Percentiles rank a stretch among this genome's conserved stretches.
Conservation (phyloP, 306 rosid genomes). For the Trifolium repens region DNA sequence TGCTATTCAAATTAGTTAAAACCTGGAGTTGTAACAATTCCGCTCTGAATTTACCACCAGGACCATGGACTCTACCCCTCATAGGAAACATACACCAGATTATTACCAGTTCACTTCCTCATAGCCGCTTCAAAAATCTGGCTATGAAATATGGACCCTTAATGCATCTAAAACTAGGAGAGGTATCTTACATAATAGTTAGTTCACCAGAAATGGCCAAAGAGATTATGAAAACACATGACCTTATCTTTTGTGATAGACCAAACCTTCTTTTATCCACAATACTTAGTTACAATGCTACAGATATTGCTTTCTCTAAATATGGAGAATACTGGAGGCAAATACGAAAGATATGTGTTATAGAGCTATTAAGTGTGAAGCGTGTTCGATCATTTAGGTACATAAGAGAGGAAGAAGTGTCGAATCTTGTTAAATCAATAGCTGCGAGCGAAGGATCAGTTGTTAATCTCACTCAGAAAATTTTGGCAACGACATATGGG, state of each 20-base stretch:
- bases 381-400: conserved; percentile 39
- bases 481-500: neutral
- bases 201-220: conserved; percentile 32
- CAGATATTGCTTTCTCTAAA: neutral
- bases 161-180: conserved; percentile 42
- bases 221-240: conserved; percentile 29
- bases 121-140: neutral
- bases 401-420: conserved; percentile 45
- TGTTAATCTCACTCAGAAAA: conserved; percentile 29
- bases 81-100: conserved; percentile 35
- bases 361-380: conserved; percentile 40
- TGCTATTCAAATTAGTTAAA: conserved; percentile 7
- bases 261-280: neutral
- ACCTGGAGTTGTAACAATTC: neutral
- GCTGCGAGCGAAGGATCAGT: conserved; percentile 24
- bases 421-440: neutral
- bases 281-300: neutral
- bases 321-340: conserved; percentile 41
- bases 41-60: conserved; percentile 23
- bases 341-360: conserved; percentile 39
- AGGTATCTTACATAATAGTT: conserved; percentile 24
- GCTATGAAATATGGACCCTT: conserved; percentile 36
- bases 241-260: conserved; percentile 28
- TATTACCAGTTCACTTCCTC: neutral
- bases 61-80: conserved; percentile 36